Conservation (phyloP, 352 stramenopile species). For the Phytophthora pistaciae region DNA sequence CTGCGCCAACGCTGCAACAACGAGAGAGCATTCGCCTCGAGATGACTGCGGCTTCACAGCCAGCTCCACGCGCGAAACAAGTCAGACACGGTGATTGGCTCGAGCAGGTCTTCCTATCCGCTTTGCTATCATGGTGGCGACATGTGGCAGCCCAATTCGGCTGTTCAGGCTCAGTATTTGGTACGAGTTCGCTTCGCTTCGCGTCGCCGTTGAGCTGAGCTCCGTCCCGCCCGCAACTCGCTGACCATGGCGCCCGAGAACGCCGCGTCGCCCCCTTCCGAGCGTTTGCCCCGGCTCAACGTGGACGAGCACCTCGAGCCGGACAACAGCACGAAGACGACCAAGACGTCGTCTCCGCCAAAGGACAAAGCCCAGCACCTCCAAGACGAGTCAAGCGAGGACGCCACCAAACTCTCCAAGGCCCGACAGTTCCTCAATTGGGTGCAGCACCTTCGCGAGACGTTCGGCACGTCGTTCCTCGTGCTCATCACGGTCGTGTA, state of each 20-base stretch:
- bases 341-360: not conserved
- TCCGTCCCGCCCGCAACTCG: constrained; percentile 9
- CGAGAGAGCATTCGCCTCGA: not conserved
- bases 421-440: constrained; percentile 54
- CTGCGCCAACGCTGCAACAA: too few relatives aligned
- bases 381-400: constrained; percentile 6
- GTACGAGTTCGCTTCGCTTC: not conserved
- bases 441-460: constrained; percentile 60
- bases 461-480: constrained; percentile 78
- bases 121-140: constrained; percentile 29
- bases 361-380: not conserved
- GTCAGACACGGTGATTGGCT: constrained; percentile 22
- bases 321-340: constrained; percentile 2
- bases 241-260: constrained; percentile 23
- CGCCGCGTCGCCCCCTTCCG: constrained; percentile 12
- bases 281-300: constrained; percentile 33
- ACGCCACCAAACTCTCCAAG: constrained; percentile 26
- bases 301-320: constrained; percentile 21
- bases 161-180: constrained; percentile 3
- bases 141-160: constrained; percentile 16
- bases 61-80: constrained; percentile 4
- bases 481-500: constrained; percentile 88
- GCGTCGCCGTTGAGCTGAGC: not conserved
- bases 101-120: constrained; percentile 22
- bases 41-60: not conserved